Conservation (phyloP, 2,329 filamentous ascomycete genomes). For the Allantophomopsis cytisporea region DNA sequence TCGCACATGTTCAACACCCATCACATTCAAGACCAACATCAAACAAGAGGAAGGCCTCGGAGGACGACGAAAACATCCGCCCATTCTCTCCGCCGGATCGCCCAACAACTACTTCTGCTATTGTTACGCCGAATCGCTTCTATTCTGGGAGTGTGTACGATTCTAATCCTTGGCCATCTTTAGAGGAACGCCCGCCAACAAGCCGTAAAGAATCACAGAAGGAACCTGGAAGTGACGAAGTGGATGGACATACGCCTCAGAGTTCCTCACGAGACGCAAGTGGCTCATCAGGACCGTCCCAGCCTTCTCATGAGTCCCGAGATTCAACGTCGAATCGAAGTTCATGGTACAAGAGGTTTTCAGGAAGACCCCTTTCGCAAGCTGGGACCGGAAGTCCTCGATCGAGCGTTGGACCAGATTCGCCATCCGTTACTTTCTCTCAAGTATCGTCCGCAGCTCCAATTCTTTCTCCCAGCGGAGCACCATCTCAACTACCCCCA, state of each 20-base stretch:
- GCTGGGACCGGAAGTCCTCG: constrained; percentile 39
- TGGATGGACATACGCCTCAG: no score
- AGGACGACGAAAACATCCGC: constrained; percentile 10
- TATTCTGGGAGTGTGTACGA: no score
- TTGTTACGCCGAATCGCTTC: constrained; percentile 8
- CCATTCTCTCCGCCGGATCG: constrained; percentile 12
- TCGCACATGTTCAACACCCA: constrained; percentile 16
- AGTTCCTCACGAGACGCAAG: no score
- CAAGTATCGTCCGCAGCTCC: constrained; percentile 49
- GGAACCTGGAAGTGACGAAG: no score
- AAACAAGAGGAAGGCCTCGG: constrained; percentile 14
- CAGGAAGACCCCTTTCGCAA: constrained; percentile 49
- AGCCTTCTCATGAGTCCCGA: not conserved
- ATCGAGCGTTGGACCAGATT: constrained; percentile 52
- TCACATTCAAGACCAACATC: constrained; percentile 13
- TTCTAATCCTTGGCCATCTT: no score
- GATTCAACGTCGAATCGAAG: constrained; percentile 47
- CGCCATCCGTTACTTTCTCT: constrained; percentile 50
- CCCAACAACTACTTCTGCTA: constrained; percentile 15
- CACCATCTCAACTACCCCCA: constrained; percentile 35
- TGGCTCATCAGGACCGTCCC: no score
- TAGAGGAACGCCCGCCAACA: constrained; percentile 7
- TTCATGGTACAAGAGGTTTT: constrained; percentile 63
- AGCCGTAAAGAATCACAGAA: constrained; percentile 1
- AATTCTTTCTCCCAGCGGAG: constrained; percentile 30